Conservation (phyloP, 1,284 basidiomycete species). For the Cystobasidium sp. region DNA sequence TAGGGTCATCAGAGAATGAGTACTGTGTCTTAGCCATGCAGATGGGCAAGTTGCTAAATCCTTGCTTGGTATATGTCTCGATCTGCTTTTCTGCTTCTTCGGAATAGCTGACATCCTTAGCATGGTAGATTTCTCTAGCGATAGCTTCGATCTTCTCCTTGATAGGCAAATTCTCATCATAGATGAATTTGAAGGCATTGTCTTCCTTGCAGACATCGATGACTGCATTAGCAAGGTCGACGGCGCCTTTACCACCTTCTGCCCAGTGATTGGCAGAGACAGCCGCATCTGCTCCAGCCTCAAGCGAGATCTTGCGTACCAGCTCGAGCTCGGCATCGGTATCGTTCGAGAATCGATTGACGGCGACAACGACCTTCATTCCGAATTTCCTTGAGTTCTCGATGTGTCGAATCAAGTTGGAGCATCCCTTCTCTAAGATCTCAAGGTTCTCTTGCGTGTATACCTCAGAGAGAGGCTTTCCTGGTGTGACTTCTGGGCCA, state of each 20-base stretch:
- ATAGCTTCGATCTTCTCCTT: constrained; percentile 86
- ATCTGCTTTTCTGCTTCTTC: constrained; percentile 83
- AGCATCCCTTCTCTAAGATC: constrained; percentile 86
- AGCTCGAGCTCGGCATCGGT: constrained; percentile 87
- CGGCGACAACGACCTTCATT: constrained; percentile 92
- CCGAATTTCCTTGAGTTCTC: constrained; percentile 95
- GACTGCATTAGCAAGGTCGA: constrained; percentile 83
- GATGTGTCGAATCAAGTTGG: constrained; percentile 92
- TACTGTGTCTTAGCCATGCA: constrained; percentile 80
- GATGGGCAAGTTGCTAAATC: constrained; percentile 77
- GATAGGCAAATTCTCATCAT: constrained; percentile 81
- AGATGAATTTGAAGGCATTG: constrained; percentile 85
- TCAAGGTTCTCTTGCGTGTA: constrained; percentile 94
- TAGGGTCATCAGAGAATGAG: constrained; percentile 93
- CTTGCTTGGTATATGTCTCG: constrained; percentile 89
- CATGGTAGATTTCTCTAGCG: constrained; percentile 86
- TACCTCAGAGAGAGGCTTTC: constrained; percentile 89
- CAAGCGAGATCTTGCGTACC: constrained; percentile 76
- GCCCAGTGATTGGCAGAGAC: constrained; percentile 98
- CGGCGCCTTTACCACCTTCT: constrained; percentile 84
- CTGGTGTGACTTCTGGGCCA: constrained; percentile 94
- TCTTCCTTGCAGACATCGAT: constrained; percentile 73
- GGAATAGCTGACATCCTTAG: constrained; percentile 70
- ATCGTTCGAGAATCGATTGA: constrained; percentile 94
- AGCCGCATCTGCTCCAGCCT: constrained; percentile 90